A percentile compares a stretch with the other conserved stretches of the same genome.
phyloP scores from a whole-genome alignment of 2,329 filamentous ascomycete genomes.

The Sporothrix curviconia region DNA sequence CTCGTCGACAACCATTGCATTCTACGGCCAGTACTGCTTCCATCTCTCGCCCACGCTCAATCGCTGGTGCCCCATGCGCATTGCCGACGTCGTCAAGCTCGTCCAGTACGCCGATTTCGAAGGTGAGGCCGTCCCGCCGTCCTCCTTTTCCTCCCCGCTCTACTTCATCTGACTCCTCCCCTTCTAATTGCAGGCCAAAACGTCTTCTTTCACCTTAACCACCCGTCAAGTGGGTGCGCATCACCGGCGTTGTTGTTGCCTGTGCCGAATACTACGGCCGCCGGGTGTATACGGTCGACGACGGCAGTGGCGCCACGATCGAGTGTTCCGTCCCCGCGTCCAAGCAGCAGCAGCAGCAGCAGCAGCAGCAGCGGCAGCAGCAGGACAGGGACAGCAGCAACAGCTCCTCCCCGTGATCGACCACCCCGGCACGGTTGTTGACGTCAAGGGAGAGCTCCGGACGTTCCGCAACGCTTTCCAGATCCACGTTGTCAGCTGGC shows the following conservation, averaged over 20 bases:
- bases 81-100: conserved; percentile 44
- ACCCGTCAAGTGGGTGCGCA: conserved; percentile 68
- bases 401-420: not conserved
- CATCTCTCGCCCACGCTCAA: conserved; percentile 54
- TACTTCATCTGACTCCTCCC: not conserved
- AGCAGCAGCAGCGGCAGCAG: not conserved
- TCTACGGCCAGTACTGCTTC: conserved; percentile 59
- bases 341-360: not conserved
- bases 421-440: conserved; percentile 42
- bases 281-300: conserved; percentile 54
- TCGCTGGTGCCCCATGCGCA: conserved; percentile 52
- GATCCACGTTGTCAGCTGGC: conserved; percentile 46
- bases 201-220: conserved; percentile 62
- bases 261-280: conserved; percentile 44
- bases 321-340: conserved; percentile 33
- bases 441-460: conserved; percentile 48
- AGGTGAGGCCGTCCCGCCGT: conserved; percentile 32
- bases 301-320: conserved; percentile 56
- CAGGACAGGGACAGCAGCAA: not conserved
- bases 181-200: conserved; percentile 36
- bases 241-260: conserved; percentile 64
- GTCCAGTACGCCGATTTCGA: conserved; percentile 43
- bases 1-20: conserved; percentile 7
- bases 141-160: not conserved
- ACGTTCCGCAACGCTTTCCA: conserved; percentile 39